Evolutionary conservation across 192 early-diverging fungal genomes (phyloP).

Genomic region (Mycoemilia scoparia): DNA sequence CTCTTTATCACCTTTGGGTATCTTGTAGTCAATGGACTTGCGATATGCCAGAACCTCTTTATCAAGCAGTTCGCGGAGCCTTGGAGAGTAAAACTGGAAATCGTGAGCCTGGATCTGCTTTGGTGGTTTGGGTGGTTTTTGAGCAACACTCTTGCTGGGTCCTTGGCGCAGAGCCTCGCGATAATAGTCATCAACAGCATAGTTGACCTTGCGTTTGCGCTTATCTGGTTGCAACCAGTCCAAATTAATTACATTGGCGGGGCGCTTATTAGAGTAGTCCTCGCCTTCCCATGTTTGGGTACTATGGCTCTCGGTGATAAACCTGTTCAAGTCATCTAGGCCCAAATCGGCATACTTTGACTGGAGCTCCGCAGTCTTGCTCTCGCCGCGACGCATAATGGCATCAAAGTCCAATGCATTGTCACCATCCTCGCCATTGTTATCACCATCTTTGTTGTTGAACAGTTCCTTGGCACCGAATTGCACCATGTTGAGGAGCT

Average conservation of each 20-base stretch:
- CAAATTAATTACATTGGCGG: slow-evolving; percentile 16
- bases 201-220: slow-evolving; percentile 82
- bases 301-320: slow-evolving; percentile 43
- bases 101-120: slow-evolving; percentile 59
- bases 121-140: slow-evolving; percentile 41
- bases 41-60: slow-evolving; percentile 59
- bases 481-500: slow-evolving; percentile 88
- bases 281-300: slow-evolving; percentile 94
- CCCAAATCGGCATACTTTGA: slow-evolving; percentile 78
- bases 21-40: slow-evolving; percentile 53
- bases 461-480: slow-evolving; percentile 85
- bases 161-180: slow-evolving; percentile 61
- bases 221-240: slow-evolving; percentile 90
- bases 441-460: slow-evolving; percentile 18
- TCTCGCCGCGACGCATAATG: slow-evolving; percentile 74
- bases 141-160: slow-evolving; percentile 38
- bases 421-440: slow-evolving; percentile 6
- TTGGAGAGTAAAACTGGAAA: slow-evolving; percentile 81
- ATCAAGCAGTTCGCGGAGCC: slow-evolving; percentile 61
- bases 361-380: slow-evolving; percentile 76
- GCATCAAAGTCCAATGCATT: slow-evolving; percentile 42
- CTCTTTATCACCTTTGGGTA: slow-evolving; percentile 32
- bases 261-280: slow-evolving; percentile 67
- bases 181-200: slow-evolving; percentile 83
- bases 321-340: slow-evolving; percentile 85